phyloP scores from a whole-genome alignment of 2,329 filamentous ascomycete species.

The Epichloe amarillans region DNA sequence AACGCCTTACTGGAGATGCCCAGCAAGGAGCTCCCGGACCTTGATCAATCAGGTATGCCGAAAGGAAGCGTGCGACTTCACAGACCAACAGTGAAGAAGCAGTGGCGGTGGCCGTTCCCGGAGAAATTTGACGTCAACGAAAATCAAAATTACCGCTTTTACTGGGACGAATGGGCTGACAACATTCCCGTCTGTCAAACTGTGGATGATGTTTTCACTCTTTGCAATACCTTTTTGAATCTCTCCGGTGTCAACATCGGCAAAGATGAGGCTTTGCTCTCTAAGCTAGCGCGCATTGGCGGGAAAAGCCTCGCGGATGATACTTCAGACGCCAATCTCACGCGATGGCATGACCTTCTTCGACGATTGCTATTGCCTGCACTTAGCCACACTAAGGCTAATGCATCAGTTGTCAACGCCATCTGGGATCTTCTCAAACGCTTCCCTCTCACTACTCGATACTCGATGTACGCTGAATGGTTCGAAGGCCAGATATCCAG shows the following conservation, averaged over 20 bases:
- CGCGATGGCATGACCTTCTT: conserved; percentile 75
- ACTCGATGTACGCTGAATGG: conserved; percentile 89
- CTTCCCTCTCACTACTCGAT: conserved; percentile 65
- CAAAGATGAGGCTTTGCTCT: conserved; percentile 61
- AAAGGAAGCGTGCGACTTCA: conserved; percentile 56
- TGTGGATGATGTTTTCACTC: conserved; percentile 78
- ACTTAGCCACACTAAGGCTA: conserved; percentile 72
- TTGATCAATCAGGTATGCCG: conserved; percentile 52
- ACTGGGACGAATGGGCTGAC: conserved; percentile 95
- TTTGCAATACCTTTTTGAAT: conserved; percentile 76
- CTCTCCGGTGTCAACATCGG: conserved; percentile 82
- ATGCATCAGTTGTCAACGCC: conserved; percentile 72
- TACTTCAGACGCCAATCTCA: conserved; percentile 51
- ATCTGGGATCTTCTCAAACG: conserved; percentile 72
- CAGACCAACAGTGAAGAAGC: conserved; percentile 48
- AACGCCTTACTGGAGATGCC: conserved; percentile 20
- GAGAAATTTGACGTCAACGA: conserved; percentile 66
- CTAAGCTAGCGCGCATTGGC: conserved; percentile 78
- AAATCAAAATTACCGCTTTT: conserved; percentile 75
- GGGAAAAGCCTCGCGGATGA: conserved; percentile 61
- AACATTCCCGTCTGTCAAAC: conserved; percentile 84
- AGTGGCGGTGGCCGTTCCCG: conserved; percentile 71
- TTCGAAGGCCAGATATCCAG: conserved; percentile 67
- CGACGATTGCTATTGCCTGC: conserved; percentile 77
- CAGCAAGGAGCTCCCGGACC: conserved; percentile 31